Evolutionary conservation across 129 eudicot species (phyloP), one percentile per base, ranked within the genome.

Genomic region (Kitagawia praeruptora): DNA sequence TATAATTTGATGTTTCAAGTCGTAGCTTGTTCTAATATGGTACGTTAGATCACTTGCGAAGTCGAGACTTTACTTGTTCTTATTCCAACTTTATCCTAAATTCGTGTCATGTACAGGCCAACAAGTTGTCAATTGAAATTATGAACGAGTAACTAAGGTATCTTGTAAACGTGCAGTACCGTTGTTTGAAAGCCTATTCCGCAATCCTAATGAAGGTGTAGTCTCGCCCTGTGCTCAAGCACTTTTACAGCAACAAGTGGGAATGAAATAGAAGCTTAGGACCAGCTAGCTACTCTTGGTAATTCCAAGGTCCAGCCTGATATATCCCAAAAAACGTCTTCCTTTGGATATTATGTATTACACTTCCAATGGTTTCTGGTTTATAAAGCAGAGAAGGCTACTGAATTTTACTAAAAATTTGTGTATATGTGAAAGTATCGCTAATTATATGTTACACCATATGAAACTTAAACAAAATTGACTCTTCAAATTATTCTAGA

Each of bases 401-500:
- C 73, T 67, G 7, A 13, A 66, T 28, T 64, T 67, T 67, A 67
- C 19, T 12, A 67, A 67, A 67, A 67, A 42, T 23, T 58, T 58
- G 12, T 23, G 8, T 4, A 51, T 4, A 16, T 18, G 23, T 51
- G 69, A 58, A 58, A n/a, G 0, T n/a, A 56, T 58, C 13, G 23
- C 9, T n/a, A 56, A n/a, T 56, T 0, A 58, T 6, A 19, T 58
- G n/a, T 21, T 56, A 6, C 11, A 19, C 10, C 7, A 27, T 6
- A 5, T 5, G 74, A 16, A 70, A 70, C 23, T 46, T 3, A 11
- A 66, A 13, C 40, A 66, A 38, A 73, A 23, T 44, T 73, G 77
- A 4, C 44, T 44, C 8, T 23, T 44, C 4, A 79, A 6, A 79
- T 85, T 75, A 84, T 48, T 93, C 89, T 80, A 93, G 87, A 31